Base-by-base conservation (phyloP, 176 grass and related monocot genomes). In the Cenchrus fungigraminus region DNA sequence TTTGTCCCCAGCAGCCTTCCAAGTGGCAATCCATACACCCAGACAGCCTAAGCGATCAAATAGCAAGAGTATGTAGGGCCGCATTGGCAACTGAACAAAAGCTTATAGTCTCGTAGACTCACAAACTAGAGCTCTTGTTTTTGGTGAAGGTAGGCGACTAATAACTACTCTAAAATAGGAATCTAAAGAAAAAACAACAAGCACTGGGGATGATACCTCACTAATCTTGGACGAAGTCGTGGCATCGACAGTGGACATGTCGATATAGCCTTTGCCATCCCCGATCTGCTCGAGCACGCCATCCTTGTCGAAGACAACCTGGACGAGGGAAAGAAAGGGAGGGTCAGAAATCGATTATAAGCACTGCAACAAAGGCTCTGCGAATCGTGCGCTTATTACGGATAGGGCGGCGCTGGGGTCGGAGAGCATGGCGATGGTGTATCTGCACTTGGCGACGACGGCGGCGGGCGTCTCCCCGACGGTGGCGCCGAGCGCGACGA, bases 161-260 rank as follows among this genome's bases (percentile, higher is more conserved):
- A 2, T 6, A 51, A 40, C 37, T 4, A 40, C 37, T 53, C 0
- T 14, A 53, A 7, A 60, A 65, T 79, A 25, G 15, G 52, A 76
- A 60, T 3, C n/a, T 2, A 51, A 51, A 51, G 1, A 50, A 6
- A 10, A 16, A 9, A 5, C 0, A 4, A 13, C 1, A 70, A 45
- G 43, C 17, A 47, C 74, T n/a, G 9, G 72, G 81, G 12, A 22
- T 51, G 25, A 87, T 69, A 90, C 97, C 97, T 98, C 87, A 20
- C 70, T 94, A 65, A 98, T 98, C 85, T 94, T 94, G 73, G 81
- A 83, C 50, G 96, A 98, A 79, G 96, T 98, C 31, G 79, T 71
- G 7, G 88, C 89, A 87, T 98, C 97, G n/a, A 98, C 97, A 20
- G 91, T 98, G 31, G 97, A 98, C 97, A 98, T 98, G 86, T 98